Evolutionary conservation across 305 asterid species (phyloP).

Genomic region (Rubia balearica): DNA sequence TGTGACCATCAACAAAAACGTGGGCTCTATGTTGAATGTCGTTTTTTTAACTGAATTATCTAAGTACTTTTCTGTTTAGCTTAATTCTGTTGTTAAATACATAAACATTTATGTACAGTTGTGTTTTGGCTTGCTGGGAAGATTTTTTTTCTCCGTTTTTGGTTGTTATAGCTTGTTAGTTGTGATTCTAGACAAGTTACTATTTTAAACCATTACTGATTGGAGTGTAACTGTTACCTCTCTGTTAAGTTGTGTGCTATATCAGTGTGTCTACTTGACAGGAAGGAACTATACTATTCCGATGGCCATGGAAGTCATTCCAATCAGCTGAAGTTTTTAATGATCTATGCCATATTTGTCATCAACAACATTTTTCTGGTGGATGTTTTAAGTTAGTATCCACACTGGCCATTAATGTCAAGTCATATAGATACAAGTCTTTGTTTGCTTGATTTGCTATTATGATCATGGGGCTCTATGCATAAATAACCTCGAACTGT

Average conservation of each 20-base stretch:
- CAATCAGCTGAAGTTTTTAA: neutral
- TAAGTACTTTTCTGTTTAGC: neutral
- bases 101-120: neutral
- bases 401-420: neutral
- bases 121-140: neutral
- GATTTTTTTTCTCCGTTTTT: neutral
- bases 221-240: neutral
- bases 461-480: neutral
- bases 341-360: neutral
- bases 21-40: neutral
- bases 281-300: neutral
- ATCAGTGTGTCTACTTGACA: neutral
- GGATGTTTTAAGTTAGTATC: neutral
- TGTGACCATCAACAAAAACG: neutral
- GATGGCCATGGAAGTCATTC: neutral
- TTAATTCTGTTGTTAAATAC: neutral
- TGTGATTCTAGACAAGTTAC: neutral
- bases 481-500: neutral
- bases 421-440: neutral
- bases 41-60: neutral
- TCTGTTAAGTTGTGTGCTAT: neutral
- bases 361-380: neutral
- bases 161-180: neutral
- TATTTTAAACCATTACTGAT: neutral
- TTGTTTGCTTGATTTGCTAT: conserved; percentile 1